phyloP scores from a whole-genome alignment of 192 early-diverging fungal species.

The Podila horticola region DNA sequence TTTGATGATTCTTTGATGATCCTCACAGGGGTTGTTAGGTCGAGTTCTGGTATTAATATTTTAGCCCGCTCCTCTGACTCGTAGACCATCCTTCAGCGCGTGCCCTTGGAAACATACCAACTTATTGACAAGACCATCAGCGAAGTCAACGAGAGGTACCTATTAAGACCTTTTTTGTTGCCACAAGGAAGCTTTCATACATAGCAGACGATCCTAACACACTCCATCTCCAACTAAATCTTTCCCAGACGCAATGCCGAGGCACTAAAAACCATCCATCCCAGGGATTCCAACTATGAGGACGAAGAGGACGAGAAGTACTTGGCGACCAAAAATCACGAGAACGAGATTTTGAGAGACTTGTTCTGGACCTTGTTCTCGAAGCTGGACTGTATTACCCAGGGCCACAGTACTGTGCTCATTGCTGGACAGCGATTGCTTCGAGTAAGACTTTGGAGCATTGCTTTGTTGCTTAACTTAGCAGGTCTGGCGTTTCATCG shows the following conservation, averaged over 20 bases:
- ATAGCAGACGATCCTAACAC: neutral
- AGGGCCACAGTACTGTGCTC: slow-evolving; percentile 78
- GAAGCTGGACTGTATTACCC: slow-evolving; percentile 76
- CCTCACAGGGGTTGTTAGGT: too few relatives aligned
- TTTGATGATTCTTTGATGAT: too few relatives aligned
- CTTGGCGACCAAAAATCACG: slow-evolving; percentile 61
- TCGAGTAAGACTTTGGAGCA: slow-evolving; percentile 26
- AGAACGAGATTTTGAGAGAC: slow-evolving; percentile 79
- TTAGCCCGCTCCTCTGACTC: neutral
- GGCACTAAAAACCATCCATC: slow-evolving; percentile 47
- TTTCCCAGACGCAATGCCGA: slow-evolving; percentile 32
- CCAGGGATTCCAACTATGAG: slow-evolving; percentile 50
- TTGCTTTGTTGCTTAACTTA: neutral
- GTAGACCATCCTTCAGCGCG: slow-evolving; percentile 76
- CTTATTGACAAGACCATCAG: slow-evolving; percentile 77
- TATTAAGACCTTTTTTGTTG: neutral
- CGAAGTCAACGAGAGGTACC: slow-evolving; percentile 79
- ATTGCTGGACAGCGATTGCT: slow-evolving; percentile 66
- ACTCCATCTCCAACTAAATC: neutral
- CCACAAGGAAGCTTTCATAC: neutral
- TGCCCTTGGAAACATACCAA: slow-evolving; percentile 74
- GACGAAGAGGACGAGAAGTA: slow-evolving; percentile 59
- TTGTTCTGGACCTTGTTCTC: slow-evolving; percentile 82
- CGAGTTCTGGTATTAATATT: too few relatives aligned
- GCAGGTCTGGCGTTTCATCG: neutral